Percentiles rank a stretch among this genome's conserved stretches.
Evolutionary conservation across 2,329 filamentous ascomycete genomes (phyloP).

Genomic region (Ascosphaera aggregata): DNA sequence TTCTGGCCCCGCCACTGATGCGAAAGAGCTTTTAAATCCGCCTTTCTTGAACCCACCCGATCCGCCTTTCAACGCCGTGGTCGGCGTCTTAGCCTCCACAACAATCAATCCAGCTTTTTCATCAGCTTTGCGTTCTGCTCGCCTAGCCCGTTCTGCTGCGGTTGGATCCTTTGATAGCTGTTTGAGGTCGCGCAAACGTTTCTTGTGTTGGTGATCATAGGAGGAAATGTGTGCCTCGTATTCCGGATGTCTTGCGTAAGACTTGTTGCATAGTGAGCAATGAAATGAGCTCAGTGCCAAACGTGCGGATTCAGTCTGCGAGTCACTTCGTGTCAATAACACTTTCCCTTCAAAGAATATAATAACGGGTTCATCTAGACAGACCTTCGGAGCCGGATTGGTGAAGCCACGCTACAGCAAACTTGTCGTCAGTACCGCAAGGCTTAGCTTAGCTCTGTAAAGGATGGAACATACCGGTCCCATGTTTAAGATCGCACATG

Average conservation of each 20-base stretch:
- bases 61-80: conserved; percentile 6
- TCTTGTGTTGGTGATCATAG: conserved; percentile 90
- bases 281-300: conserved; percentile 63
- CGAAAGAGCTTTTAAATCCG: conserved; percentile 59
- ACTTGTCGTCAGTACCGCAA: too few species aligned
- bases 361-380: not conserved
- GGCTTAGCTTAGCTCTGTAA: too few species aligned
- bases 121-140: conserved; percentile 20
- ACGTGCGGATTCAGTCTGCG: conserved; percentile 38
- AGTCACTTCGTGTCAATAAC: not conserved
- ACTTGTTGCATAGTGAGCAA: conserved; percentile 74
- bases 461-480: too few species aligned
- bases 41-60: conserved; percentile 46
- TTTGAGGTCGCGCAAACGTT: conserved; percentile 28
- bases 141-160: conserved; percentile 19
- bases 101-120: conserved; percentile 18
- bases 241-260: conserved; percentile 85
- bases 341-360: not conserved
- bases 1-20: conserved; percentile 23
- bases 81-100: conserved; percentile 13
- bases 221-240: conserved; percentile 86
- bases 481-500: too few species aligned
- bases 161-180: conserved; percentile 21
- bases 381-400: conserved; percentile 23
- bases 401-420: conserved; percentile 27